These are phyloP conservation scores for Chlamydomonas schloesseri DNA, from an alignment of 139 green algal genomes.

Conservation along the genomic window DNA sequence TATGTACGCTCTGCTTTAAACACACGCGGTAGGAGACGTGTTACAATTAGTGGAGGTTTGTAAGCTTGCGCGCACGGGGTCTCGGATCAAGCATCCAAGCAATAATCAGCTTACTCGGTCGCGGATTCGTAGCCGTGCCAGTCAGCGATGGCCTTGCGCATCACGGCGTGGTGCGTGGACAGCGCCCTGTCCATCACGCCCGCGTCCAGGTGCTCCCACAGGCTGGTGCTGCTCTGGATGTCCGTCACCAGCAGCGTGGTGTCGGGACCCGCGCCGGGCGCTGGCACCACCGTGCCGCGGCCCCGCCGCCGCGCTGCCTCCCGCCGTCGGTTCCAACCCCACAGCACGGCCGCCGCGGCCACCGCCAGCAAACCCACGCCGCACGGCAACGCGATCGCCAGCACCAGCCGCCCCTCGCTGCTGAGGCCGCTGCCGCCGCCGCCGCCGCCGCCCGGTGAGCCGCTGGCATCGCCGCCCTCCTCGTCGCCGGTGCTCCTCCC, in stretches of 20 bases:
- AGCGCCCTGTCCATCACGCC: constrained; percentile 21
- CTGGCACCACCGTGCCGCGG: neutral
- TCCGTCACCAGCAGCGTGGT: constrained; percentile 44
- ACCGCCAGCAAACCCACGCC: neutral
- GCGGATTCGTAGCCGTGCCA: constrained; percentile 31
- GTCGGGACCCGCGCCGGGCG: constrained; percentile 9
- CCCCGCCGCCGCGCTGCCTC: neutral
- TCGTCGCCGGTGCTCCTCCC: no score
- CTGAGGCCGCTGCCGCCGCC: neutral
- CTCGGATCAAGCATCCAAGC: no score
- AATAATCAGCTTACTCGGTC: no score
- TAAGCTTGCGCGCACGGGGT: no score
- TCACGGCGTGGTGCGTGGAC: constrained; percentile 7
- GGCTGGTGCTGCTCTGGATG: constrained; percentile 47
- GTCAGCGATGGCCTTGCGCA: neutral
- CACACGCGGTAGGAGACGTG: no score
- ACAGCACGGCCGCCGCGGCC: neutral
- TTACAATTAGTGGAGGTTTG: no score
- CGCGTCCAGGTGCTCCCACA: constrained; percentile 31
- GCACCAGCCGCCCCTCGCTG: no score
- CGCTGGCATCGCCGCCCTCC: no score
- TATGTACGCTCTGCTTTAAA: no score
- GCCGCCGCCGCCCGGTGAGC: neutral
- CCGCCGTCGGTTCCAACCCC: neutral
- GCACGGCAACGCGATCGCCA: neutral